Percentiles rank a stretch among this genome's conserved stretches.
Conservation (phyloP, 192 early-diverging fungal species). For the Backusella mclennaniae region DNA sequence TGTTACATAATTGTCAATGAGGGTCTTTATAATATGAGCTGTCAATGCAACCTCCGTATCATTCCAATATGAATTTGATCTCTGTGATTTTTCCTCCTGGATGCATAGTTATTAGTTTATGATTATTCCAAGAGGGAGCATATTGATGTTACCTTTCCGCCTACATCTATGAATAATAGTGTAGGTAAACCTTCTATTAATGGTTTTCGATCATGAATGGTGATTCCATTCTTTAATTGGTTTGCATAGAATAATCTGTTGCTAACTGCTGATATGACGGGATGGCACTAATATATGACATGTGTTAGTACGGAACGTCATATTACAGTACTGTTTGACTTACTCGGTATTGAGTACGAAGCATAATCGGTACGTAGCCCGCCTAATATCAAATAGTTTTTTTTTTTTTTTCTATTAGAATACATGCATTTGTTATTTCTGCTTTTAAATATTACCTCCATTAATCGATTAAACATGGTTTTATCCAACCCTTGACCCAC, state of each 20-base stretch:
- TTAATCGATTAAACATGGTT: slow-evolving; percentile 80
- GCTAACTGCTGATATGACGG: slow-evolving; percentile 55
- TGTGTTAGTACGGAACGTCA: background rate
- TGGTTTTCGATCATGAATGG: slow-evolving; percentile 30
- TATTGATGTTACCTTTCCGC: slow-evolving; percentile 28
- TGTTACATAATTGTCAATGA: slow-evolving; percentile 45
- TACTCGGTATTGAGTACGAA: slow-evolving; percentile 72
- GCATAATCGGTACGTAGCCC: slow-evolving; percentile 53
- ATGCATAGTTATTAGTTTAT: background rate
- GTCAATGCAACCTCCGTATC: slow-evolving; percentile 47
- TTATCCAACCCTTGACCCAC: slow-evolving; percentile 67
- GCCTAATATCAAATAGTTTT: slow-evolving; percentile 14
- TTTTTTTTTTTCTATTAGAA: background rate
- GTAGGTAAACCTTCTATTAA: slow-evolving; percentile 51
- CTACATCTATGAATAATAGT: slow-evolving; percentile 57
- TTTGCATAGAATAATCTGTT: slow-evolving; percentile 64
- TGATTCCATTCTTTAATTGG: slow-evolving; percentile 46
- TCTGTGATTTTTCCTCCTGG: slow-evolving; percentile 42
- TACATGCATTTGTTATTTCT: background rate
- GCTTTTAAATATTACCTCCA: slow-evolving; percentile 42
- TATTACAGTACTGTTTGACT: background rate
- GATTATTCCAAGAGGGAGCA: no score
- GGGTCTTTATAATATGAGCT: slow-evolving; percentile 35
- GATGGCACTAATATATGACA: slow-evolving; percentile 53
- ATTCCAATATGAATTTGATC: slow-evolving; percentile 58